A percentile compares a stretch with the other conserved stretches of the same genome.
phyloP scores from a whole-genome alignment of 2,329 filamentous ascomycete species.

The Fusarium aywerte region DNA sequence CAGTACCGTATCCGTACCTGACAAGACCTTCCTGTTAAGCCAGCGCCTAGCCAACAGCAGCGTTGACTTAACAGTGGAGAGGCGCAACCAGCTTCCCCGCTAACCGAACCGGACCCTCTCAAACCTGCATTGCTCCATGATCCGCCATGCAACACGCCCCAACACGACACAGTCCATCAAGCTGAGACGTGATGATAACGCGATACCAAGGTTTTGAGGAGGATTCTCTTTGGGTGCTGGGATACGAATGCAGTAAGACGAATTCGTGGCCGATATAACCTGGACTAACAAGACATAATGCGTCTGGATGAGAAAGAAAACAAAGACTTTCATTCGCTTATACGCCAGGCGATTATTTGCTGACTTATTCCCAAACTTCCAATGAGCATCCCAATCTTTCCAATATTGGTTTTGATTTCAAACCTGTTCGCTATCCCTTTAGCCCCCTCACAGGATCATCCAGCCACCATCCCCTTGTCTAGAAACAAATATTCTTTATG shows the following conservation, averaged over 20 bases:
- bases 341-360: conserved; percentile 7
- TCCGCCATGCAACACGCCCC: conserved; percentile 25
- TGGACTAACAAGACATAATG: neutral
- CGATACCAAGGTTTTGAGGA: neutral
- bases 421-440: conserved; percentile 1
- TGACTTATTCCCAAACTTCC: conserved; percentile 9
- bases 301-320: neutral
- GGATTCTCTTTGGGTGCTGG: neutral
- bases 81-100: conserved; percentile 34
- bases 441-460: conserved; percentile 7
- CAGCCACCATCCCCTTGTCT: neutral
- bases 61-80: conserved; percentile 40
- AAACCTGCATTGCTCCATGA: conserved; percentile 24
- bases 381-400: conserved; percentile 8
- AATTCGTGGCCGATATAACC: neutral
- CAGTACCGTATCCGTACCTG: conserved; percentile 9
- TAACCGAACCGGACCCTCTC: conserved; percentile 30
- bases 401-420: conserved; percentile 21
- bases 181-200: conserved; percentile 19
- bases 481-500: neutral
- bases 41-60: conserved; percentile 2
- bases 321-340: conserved; percentile 1
- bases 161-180: conserved; percentile 11
- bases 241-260: neutral
- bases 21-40: conserved; percentile 30